Percentiles rank a stretch among this genome's conserved stretches.
phyloP scores from a whole-genome alignment of 352 stramenopile species.

The Blastocystis sp. region DNA sequence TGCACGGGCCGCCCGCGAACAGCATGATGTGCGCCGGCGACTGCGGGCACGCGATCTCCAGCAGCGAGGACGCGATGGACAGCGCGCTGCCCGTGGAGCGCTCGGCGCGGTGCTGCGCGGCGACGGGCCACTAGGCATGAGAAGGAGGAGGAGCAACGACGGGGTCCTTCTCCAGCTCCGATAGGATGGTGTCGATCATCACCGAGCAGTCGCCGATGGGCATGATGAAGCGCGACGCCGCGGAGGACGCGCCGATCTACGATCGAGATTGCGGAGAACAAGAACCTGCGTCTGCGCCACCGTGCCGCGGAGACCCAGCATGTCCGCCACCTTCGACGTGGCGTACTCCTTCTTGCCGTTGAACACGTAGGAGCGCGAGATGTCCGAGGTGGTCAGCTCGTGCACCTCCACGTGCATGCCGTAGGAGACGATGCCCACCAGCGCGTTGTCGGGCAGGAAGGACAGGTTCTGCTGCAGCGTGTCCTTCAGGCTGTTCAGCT shows the following conservation, averaged over 20 bases:
- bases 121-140: conserved; percentile 85
- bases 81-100: conserved; percentile 93
- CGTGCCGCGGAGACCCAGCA: conserved; percentile 84
- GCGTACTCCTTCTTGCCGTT: conserved; percentile 95
- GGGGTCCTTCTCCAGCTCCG: conserved; percentile 93
- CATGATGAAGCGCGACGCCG: conserved; percentile 85
- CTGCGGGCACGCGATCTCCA: conserved; percentile 90
- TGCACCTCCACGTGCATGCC: conserved; percentile 98
- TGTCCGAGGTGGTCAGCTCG: conserved; percentile 90
- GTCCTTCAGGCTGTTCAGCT: conserved; percentile 95
- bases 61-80: conserved; percentile 88
- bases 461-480: conserved; percentile 85
- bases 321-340: conserved; percentile 88
- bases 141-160: neutral
- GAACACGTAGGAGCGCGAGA: conserved; percentile 96
- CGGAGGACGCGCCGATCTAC: conserved; percentile 68
- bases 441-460: conserved; percentile 89
- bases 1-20: conserved; percentile 93
- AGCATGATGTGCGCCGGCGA: conserved; percentile 92
- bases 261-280: conserved; percentile 37
- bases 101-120: conserved; percentile 87
- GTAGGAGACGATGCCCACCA: conserved; percentile 97
- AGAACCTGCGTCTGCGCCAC: conserved; percentile 70
- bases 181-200: conserved; percentile 92
- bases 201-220: conserved; percentile 93